These are phyloP conservation scores for Cladosporium sp. DNA, from an alignment of 2,329 filamentous ascomycete genomes.

Conservation along the genomic window DNA sequence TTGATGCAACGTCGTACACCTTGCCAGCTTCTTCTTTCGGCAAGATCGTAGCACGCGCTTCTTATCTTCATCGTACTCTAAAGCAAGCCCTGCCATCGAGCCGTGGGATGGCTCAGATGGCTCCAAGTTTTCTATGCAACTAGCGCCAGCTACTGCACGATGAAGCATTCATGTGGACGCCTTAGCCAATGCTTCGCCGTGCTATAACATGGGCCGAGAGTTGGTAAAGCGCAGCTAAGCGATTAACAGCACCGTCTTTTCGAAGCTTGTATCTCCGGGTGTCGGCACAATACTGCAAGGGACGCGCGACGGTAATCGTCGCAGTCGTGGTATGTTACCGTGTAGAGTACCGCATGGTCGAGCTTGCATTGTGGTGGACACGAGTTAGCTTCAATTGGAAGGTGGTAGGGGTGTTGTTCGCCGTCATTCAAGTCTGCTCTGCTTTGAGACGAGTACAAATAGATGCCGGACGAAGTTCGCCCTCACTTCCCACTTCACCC, in stretches of 20 bases:
- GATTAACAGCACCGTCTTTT: background rate
- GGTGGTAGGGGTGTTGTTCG: background rate
- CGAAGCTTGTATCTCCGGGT: too few species aligned
- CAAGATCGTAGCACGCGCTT: background rate
- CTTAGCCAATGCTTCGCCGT: background rate
- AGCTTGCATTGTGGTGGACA: background rate
- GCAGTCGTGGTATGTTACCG: background rate
- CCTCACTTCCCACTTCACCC: too few species aligned
- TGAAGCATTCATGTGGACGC: background rate
- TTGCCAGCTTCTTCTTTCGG: conserved; percentile 6
- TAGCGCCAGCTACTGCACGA: background rate
- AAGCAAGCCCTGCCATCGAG: background rate
- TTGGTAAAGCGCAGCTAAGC: background rate
- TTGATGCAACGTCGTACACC: conserved; percentile 9
- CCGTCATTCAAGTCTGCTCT: background rate
- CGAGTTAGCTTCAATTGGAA: conserved; percentile 1
- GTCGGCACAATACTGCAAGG: background rate
- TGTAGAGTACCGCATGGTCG: background rate
- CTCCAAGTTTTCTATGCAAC: too few species aligned
- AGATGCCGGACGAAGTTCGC: background rate
- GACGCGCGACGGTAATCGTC: too few species aligned
- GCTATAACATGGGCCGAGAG: background rate
- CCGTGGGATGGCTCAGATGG: too few species aligned
- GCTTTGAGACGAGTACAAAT: background rate
- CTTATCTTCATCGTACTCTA: background rate